A percentile compares a stretch with the other conserved stretches of the same genome.
phyloP scores from a whole-genome alignment of 352 stramenopile genomes.

The Phytophthora syringae region DNA sequence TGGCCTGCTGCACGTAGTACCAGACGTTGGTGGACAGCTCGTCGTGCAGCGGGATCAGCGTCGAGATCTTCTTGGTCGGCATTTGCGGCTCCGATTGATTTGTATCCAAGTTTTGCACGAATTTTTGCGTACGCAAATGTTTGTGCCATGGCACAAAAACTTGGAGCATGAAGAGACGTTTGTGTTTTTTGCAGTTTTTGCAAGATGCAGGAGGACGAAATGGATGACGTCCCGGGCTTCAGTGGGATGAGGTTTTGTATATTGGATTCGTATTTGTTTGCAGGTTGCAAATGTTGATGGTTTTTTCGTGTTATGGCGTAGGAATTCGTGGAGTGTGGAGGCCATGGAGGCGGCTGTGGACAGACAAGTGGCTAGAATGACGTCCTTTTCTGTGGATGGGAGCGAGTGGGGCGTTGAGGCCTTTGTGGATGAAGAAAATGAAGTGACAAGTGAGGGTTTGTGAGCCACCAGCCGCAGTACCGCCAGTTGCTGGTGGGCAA shows the following conservation, averaged over 20 bases:
- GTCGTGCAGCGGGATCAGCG: slow-evolving; percentile 13
- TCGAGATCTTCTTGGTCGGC: background rate
- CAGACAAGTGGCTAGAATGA: slow-evolving; percentile 32
- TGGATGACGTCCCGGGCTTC: slow-evolving; percentile 38
- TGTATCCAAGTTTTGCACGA: background rate
- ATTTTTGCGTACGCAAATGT: background rate
- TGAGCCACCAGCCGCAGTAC: slow-evolving; percentile 53
- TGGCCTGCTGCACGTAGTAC: slow-evolving; percentile 36
- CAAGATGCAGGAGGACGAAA: slow-evolving; percentile 21
- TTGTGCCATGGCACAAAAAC: too few species aligned
- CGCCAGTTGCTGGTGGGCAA: slow-evolving; percentile 54
- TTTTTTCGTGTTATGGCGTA: slow-evolving; percentile 4
- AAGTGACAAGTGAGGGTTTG: slow-evolving; percentile 31
- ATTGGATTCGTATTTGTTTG: background rate
- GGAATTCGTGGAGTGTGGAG: slow-evolving; percentile 33
- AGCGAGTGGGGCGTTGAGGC: slow-evolving; percentile 17
- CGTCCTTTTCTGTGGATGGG: slow-evolving; percentile 3
- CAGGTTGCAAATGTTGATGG: background rate
- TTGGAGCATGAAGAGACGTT: slow-evolving; percentile 18
- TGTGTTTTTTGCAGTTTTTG: background rate
- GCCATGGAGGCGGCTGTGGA: slow-evolving; percentile 36
- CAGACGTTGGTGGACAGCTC: slow-evolving; percentile 37
- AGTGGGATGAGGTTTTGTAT: slow-evolving; percentile 37
- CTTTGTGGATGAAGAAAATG: slow-evolving; percentile 23
- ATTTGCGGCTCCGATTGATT: background rate